These are phyloP conservation scores for Hypoxylon sp. DNA, from an alignment of 2,329 filamentous ascomycete genomes.

Conservation along the genomic window DNA sequence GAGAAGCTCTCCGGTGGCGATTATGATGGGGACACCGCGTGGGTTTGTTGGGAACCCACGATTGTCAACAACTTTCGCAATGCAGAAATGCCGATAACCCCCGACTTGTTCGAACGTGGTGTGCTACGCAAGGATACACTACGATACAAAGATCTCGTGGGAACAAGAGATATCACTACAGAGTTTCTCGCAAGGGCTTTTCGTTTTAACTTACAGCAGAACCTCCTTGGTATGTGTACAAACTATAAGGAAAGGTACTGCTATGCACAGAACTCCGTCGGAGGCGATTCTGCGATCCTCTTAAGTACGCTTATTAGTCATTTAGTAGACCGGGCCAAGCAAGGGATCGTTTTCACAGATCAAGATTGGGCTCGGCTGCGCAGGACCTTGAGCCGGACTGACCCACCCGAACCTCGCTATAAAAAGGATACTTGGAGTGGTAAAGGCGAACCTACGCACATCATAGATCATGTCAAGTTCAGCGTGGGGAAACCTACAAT, in stretches of 20 bases:
- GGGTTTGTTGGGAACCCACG: conserved; percentile 80
- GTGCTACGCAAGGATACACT: conserved; percentile 66
- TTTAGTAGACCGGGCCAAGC: conserved; percentile 72
- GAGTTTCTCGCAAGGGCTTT: conserved; percentile 70
- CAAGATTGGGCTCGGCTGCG: conserved; percentile 60
- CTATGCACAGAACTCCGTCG: conserved; percentile 71
- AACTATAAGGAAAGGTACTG: conserved; percentile 73
- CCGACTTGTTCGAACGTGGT: conserved; percentile 63
- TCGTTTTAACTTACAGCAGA: conserved; percentile 69
- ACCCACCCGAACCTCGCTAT: conserved; percentile 60
- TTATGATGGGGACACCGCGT: conserved; percentile 85
- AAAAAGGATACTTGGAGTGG: conserved; percentile 56
- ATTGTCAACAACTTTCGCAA: conserved; percentile 79
- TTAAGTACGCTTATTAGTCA: conserved; percentile 68
- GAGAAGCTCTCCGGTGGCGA: conserved; percentile 83
- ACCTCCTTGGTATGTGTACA: conserved; percentile 75
- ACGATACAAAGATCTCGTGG: conserved; percentile 63
- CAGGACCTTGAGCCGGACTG: conserved; percentile 50
- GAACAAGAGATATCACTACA: conserved; percentile 52
- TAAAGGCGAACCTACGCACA: conserved; percentile 59
- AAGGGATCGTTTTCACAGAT: conserved; percentile 65
- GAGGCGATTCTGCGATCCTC: conserved; percentile 59
- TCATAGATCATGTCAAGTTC: conserved; percentile 76
- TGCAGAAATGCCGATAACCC: conserved; percentile 63
- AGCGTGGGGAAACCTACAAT: conserved; percentile 63